Evolutionary conservation across 2,329 filamentous ascomycete species (phyloP), one percentile per base, ranked within the genome.

Genomic region (Orbilia ellipsospora): DNA sequence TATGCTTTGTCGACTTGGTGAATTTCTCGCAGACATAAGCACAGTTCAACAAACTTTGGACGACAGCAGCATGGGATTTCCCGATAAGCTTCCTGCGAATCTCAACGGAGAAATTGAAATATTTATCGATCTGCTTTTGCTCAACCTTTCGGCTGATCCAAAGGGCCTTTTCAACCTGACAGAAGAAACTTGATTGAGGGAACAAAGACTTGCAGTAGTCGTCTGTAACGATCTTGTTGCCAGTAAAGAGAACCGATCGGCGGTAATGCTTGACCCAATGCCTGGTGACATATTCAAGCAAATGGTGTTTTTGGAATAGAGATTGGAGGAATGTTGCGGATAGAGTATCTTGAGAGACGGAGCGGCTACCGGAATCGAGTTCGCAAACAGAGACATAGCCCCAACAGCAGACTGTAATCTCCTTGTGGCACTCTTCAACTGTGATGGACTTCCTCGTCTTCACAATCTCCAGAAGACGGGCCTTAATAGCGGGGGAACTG

Each of bases 301-400:
- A 48, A 57, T 66, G 63, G 23, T 66, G 63, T n/a, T 66, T 3
- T 15, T 59, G 51, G 63, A 66, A 66, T 15, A 66, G 42, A 1
- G 52, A 48, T 40, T 66, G 63, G 40, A 66, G 63, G 42, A 36
- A 57, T 8, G 15, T 13, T 13, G 12, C 26, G 8, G 63, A 57
- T 23, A 66, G 52, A 0, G 26, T 23, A 36, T 57, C 54, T 16
- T 48, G 40, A 23, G 63, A 57, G 31, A 66, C 40, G 16, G 61
- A 54, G 8, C 48, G 36, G 36, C 4, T 28, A 26, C 51, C 52
- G 10, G 63, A 66, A 51, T 66, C 63, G 8, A 66, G 15, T 8
- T 66, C 63, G 52, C 63, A 66, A 16, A 66, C 52, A 10, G 63
- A 66, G 12, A 66, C 63, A 40, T 66, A 66, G n/a, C n/a, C 63